Evolutionary conservation across 2,329 filamentous ascomycete species (phyloP), one percentile per base, ranked within the genome.

Genomic region (Didymella segeticola): DNA sequence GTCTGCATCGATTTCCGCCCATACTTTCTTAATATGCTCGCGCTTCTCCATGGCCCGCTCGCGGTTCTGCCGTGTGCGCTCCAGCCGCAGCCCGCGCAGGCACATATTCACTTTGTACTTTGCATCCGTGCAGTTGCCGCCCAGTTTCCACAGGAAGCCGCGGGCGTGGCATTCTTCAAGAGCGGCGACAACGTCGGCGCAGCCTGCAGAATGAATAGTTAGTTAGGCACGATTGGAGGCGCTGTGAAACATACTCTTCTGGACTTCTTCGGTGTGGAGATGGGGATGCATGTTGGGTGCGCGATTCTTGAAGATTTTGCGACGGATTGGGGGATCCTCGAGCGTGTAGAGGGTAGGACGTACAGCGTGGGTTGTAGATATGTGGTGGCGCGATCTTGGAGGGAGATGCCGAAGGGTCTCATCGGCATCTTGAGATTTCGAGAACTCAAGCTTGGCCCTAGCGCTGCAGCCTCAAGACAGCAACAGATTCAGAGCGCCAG

Each of bases 161-260:
- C 84, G 85, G 26, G 90, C 89, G 73, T 99, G 95, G 79, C 95
- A 99, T 80, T 97, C 91, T 70, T 98, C 95, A 64, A 99, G 90
- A 41, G 90, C 89, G 43, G 82, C 88, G 86, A 98, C 96, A 74
- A 99, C 86, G 65, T 96, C 92, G 76, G 93, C 91, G 83, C 95
- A 99, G 70, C 89, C 95, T 99, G 29, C 29, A 39, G 14, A 4
- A 6, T 25, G 9, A 27, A 36, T 29, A 26, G 38, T 42, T 33
- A 5, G 33, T 42, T n/a, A 47, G 56, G 57, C n/a, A n/a, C n/a
- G n/a, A n/a, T n/a, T n/a, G n/a, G 17, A 36, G 17, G 17, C 17
- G 33, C 8, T 20, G 33, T n/a, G 33, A 6, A 20, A 34, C 78
- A 36, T 83, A 96, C 93, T 93, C 65, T 85, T 82, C 42, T 72